Percentiles rank a stretch among this genome's conserved stretches.
Conservation (phyloP, 2,329 filamentous ascomycete species). For the Epichloe coenophiala region DNA sequence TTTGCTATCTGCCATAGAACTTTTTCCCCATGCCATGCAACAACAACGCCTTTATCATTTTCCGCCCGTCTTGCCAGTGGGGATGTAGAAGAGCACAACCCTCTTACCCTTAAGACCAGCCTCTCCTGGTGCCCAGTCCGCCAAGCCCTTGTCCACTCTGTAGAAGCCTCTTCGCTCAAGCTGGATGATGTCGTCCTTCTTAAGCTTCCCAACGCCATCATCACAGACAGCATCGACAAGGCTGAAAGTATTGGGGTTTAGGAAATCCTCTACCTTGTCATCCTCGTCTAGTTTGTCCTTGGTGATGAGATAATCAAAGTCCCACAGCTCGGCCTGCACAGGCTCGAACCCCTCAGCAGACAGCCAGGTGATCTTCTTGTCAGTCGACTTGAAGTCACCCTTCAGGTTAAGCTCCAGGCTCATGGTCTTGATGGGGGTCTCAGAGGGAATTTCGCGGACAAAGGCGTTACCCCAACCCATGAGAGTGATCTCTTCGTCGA, state of each 20-base stretch:
- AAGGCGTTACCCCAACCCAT: slow-evolving; percentile 95
- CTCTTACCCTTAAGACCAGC: slow-evolving; percentile 33
- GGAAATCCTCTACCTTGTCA: slow-evolving; percentile 70
- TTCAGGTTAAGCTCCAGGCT: slow-evolving; percentile 80
- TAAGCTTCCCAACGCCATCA: slow-evolving; percentile 62
- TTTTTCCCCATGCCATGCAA: neutral
- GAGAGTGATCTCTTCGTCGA: slow-evolving; percentile 82
- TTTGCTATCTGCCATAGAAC: too few relatives aligned
- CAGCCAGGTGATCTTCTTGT: slow-evolving; percentile 95
- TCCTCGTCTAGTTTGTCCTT: slow-evolving; percentile 91
- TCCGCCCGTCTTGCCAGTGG: slow-evolving; percentile 29
- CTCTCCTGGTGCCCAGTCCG: slow-evolving; percentile 35
- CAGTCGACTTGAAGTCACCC: slow-evolving; percentile 87
- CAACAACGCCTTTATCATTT: slow-evolving; percentile 7
- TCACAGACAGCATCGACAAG: slow-evolving; percentile 68
- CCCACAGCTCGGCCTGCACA: slow-evolving; percentile 72
- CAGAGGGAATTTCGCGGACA: slow-evolving; percentile 50
- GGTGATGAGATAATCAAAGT: slow-evolving; percentile 89
- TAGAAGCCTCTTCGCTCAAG: slow-evolving; percentile 90
- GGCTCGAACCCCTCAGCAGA: slow-evolving; percentile 63
- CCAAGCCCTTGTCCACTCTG: slow-evolving; percentile 58
- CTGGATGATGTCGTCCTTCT: slow-evolving; percentile 85
- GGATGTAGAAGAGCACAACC: slow-evolving; percentile 43
- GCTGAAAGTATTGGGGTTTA: slow-evolving; percentile 64
- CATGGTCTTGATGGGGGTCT: slow-evolving; percentile 50